These are phyloP conservation scores for Hypholoma sublateritium DNA, from an alignment of 768 basidiomycete genomes.

Conservation along the genomic window DNA sequence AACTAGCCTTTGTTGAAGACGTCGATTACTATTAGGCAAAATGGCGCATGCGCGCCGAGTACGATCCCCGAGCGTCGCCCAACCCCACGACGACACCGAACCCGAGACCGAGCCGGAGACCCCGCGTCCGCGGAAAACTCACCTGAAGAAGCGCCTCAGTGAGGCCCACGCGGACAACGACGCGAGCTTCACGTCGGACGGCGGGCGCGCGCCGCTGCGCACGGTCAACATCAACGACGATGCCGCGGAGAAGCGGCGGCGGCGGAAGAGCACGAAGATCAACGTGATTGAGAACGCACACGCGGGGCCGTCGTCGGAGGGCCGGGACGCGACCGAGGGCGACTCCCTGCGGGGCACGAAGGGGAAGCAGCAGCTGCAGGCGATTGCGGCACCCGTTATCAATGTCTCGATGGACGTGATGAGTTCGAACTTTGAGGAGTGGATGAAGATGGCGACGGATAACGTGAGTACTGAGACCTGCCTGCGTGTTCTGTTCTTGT, in stretches of 20 bases:
- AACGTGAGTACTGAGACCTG: conserved; percentile 62
- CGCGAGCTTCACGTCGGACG: conserved; percentile 38
- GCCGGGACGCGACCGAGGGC: conserved; percentile 32
- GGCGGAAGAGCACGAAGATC: conserved; percentile 76
- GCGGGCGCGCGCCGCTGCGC: conserved; percentile 39
- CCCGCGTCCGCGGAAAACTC: conserved; percentile 36
- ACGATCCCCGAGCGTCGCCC: conserved; percentile 33
- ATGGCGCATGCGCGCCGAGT: conserved; percentile 40
- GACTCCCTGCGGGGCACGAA: conserved; percentile 37
- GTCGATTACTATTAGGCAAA: conserved; percentile 21
- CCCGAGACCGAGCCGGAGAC: conserved; percentile 38
- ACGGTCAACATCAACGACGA: conserved; percentile 77
- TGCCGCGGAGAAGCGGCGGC: conserved; percentile 78
- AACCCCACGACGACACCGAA: conserved; percentile 39
- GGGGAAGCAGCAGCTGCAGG: conserved; percentile 63
- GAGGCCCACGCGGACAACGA: conserved; percentile 52
- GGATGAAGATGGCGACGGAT: conserved; percentile 99
- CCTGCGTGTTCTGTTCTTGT: not conserved
- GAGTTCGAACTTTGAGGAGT: conserved; percentile 94
- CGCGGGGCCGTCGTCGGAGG: conserved; percentile 61
- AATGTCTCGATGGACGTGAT: conserved; percentile 79
- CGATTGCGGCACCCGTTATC: conserved; percentile 57
- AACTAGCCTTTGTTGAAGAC: conserved; percentile 40
- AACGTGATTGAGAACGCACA: conserved; percentile 54
- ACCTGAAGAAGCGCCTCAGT: conserved; percentile 60